phyloP scores from a whole-genome alignment of 2,329 filamentous ascomycete genomes.

The Ophiostoma sp. region DNA sequence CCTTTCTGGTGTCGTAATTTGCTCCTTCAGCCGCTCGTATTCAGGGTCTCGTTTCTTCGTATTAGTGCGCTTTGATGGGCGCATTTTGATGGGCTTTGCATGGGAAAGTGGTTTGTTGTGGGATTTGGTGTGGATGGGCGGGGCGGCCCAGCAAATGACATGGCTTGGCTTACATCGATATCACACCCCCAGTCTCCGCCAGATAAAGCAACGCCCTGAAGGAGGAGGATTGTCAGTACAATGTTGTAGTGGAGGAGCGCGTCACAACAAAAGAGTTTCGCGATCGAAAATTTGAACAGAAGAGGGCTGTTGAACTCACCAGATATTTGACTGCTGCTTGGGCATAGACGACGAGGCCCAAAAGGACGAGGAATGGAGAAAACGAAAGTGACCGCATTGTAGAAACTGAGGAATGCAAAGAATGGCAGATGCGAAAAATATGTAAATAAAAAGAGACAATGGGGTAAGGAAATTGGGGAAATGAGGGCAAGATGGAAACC shows the following conservation, averaged over 20 bases:
- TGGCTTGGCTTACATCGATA: slow-evolving; percentile 36
- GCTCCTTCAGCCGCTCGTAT: neutral
- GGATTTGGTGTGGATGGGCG: neutral
- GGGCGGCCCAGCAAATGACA: slow-evolving; percentile 8
- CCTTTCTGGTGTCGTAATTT: neutral
- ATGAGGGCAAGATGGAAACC: neutral
- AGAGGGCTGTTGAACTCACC: slow-evolving; percentile 20
- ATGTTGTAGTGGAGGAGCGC: slow-evolving; percentile 34
- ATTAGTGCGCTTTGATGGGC: neutral
- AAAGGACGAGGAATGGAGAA: neutral
- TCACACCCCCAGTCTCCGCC: slow-evolving; percentile 51
- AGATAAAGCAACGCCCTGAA: slow-evolving; percentile 39
- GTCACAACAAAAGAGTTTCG: neutral
- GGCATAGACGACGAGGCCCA: slow-evolving; percentile 24
- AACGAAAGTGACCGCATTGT: neutral
- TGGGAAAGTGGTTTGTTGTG: neutral
- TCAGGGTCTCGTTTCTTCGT: slow-evolving; percentile 16
- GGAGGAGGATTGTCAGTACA: slow-evolving; percentile 50
- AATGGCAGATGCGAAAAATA: neutral
- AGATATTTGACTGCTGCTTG: slow-evolving; percentile 25
- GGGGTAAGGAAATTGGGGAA: neutral
- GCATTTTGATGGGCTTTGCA: neutral
- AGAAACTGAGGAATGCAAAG: neutral
- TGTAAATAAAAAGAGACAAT: neutral
- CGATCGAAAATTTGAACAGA: neutral